A percentile compares a stretch with the other conserved stretches of the same genome.
These are phyloP conservation scores for Taxillus chinensis DNA, from an alignment of 164 flowering plant species.

Conservation along the genomic window DNA sequence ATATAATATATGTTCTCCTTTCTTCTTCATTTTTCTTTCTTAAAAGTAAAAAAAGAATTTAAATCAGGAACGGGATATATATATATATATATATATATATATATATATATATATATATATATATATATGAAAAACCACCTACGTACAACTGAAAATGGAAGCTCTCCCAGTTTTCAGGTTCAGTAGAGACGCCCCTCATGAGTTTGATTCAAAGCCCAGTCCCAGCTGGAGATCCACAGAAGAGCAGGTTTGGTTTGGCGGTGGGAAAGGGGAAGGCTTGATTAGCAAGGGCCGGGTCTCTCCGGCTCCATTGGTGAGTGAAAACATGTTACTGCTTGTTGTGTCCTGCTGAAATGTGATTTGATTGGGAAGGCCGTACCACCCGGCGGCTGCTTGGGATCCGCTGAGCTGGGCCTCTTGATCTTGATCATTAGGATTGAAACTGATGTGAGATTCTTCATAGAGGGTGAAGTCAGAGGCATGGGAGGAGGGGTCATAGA, in stretches of 20 bases:
- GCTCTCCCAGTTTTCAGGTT: no score
- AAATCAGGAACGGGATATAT: no score
- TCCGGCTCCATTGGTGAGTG: slow-evolving; percentile 21
- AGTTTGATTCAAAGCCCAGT: slow-evolving; percentile 18
- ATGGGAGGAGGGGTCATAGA: slow-evolving; percentile 27
- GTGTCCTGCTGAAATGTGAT: slow-evolving; percentile 22
- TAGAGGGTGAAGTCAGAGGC: slow-evolving; percentile 25
- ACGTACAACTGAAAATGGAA: no score
- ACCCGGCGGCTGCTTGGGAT: slow-evolving; percentile 16
- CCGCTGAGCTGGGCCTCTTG: slow-evolving; percentile 16
- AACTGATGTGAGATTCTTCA: slow-evolving; percentile 54
- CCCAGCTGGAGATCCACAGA: slow-evolving; percentile 47
- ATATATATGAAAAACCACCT: not conserved
- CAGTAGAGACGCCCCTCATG: not conserved
- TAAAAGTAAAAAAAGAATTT: no score
- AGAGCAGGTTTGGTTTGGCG: slow-evolving; percentile 24
- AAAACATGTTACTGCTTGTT: slow-evolving; percentile 10
- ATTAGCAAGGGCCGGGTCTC: slow-evolving; percentile 13
- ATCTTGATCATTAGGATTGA: slow-evolving; percentile 30
- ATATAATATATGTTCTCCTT: no score
- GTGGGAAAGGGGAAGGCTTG: slow-evolving; percentile 22
- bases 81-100: no score
- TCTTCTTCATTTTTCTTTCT: no score
- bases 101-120: not conserved
- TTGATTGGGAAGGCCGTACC: slow-evolving; percentile 13